A percentile compares a stretch with the other conserved stretches of the same genome.
These are phyloP conservation scores for Pichia sp. DNA, from an alignment of 1,139 yeast genomes.

Conservation along the genomic window DNA sequence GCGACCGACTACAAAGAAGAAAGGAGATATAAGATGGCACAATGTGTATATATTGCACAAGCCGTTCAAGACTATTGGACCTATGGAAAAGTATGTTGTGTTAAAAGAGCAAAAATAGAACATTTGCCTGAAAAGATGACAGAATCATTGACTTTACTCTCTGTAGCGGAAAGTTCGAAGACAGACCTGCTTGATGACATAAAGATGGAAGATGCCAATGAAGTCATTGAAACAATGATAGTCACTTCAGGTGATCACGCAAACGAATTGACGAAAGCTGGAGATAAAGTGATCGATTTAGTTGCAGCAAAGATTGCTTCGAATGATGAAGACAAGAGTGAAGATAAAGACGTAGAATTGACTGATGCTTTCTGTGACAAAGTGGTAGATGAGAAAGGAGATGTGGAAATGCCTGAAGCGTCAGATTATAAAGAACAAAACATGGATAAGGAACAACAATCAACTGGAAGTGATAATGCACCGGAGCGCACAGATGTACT, in stretches of 20 bases:
- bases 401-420: background rate
- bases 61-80: slow-evolving; percentile 74
- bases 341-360: background rate
- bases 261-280: too few species aligned
- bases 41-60: slow-evolving; percentile 62
- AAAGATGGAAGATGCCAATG: background rate
- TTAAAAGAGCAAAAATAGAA: slow-evolving; percentile 37
- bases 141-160: background rate
- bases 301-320: too few species aligned
- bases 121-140: slow-evolving; percentile 18
- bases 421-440: background rate
- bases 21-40: slow-evolving; percentile 58
- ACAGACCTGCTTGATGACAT: background rate
- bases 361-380: background rate
- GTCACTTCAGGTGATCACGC: too few species aligned
- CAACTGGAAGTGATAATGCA: background rate
- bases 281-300: too few species aligned
- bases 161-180: background rate
- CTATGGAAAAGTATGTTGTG: slow-evolving; percentile 63
- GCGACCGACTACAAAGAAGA: slow-evolving; percentile 72
- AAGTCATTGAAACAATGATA: background rate
- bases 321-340: background rate
- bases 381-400: background rate
- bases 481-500: slow-evolving; percentile 12
- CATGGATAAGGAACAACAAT: background rate